Evolutionary conservation across 2,329 filamentous ascomycete species (phyloP).

Genomic region (Alternaria brassicicola): DNA sequence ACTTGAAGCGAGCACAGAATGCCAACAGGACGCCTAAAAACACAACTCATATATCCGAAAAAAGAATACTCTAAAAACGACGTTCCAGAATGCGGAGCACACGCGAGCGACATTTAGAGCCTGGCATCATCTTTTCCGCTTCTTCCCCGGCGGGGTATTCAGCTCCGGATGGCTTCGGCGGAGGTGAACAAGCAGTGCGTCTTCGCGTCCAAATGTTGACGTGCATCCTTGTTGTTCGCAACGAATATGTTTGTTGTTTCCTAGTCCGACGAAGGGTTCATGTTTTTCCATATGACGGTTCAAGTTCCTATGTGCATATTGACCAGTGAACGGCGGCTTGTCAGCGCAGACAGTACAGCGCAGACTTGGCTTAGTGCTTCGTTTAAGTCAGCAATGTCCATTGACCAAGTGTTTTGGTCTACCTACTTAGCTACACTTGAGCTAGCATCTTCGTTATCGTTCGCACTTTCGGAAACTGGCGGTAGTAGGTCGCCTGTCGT

Average conservation of each 20-base stretch:
- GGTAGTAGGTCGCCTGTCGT: not conserved
- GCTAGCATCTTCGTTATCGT: rapidly evolving
- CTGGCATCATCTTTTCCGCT: not conserved
- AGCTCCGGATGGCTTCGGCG: conserved; percentile 4
- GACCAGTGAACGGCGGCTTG: not conserved
- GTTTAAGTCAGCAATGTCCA: not conserved
- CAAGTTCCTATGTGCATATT: not conserved
- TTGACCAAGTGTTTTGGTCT: not conserved
- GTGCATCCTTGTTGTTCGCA: not conserved
- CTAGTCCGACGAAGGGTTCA: rapidly evolving
- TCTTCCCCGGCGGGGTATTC: not conserved
- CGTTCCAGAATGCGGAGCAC: not conserved
- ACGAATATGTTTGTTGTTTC: not conserved
- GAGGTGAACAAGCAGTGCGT: conserved; percentile 1
- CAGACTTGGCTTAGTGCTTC: not conserved
- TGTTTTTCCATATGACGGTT: conserved; percentile 2
- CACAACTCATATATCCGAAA: not conserved
- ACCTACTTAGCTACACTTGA: not conserved
- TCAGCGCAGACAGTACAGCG: not conserved
- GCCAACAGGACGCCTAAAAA: not conserved
- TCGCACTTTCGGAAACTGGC: not conserved
- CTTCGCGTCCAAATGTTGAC: not conserved
- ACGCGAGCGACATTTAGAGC: not conserved
- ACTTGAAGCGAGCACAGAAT: not conserved
- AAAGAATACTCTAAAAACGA: not conserved